Percentiles rank a stretch among this genome's conserved stretches.
phyloP scores from a whole-genome alignment of 805 yeast species.

The Barnettozyma botsteinii region DNA sequence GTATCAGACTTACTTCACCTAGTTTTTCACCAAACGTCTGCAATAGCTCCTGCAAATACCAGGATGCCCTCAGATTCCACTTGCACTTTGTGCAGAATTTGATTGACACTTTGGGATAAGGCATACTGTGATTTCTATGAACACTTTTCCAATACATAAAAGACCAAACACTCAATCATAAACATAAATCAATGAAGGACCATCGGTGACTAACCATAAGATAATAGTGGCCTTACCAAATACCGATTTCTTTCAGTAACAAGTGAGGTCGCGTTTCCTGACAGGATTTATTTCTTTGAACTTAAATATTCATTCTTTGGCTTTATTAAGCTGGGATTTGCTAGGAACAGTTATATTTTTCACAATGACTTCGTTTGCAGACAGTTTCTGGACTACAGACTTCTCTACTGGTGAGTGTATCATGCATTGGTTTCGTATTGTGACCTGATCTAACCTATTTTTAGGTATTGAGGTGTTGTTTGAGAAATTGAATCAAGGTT shows the following conservation, averaged over 20 bases:
- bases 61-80: constrained; percentile 83
- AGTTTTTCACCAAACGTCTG: constrained; percentile 64
- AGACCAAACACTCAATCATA: too few species aligned
- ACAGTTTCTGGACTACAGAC: constrained; percentile 72
- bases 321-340: too few species aligned
- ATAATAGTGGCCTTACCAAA: neutral
- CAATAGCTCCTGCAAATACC: constrained; percentile 83
- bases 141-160: too few species aligned
- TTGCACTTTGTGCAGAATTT: constrained; percentile 78
- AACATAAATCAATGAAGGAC: too few species aligned
- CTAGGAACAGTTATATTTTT: neutral
- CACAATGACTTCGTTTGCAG: constrained; percentile 54
- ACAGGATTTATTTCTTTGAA: neutral
- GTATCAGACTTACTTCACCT: constrained; percentile 48
- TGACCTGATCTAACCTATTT: neutral
- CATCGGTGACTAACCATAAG: neutral
- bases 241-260: neutral
- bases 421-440: neutral
- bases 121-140: neutral
- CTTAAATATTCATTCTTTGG: neutral
- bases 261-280: too few species aligned
- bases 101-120: constrained; percentile 59
- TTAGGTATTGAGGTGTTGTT: constrained; percentile 46
- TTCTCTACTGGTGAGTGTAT: constrained; percentile 41
- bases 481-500: constrained; percentile 51